Evolutionary conservation across 768 basidiomycete species (phyloP), one percentile per base, ranked within the genome.

Genomic region (Termitomyces sp.): DNA sequence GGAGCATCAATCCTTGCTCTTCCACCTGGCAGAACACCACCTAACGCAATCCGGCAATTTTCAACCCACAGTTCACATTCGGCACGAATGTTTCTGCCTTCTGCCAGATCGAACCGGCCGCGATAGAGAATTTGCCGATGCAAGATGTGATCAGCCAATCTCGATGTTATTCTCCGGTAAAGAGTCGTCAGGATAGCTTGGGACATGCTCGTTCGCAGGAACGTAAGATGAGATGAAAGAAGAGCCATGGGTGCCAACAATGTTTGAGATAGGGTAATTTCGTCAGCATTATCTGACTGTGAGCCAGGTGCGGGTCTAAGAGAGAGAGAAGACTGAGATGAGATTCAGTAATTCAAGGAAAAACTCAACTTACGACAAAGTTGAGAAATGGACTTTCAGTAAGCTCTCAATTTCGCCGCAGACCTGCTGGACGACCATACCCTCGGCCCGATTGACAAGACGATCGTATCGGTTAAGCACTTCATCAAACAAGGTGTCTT

Each of bases 11-110:
- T 78, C 17, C 83, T 78, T 51, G 69, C 72, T 61, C 67, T 76
- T 46, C 74, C 78, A 54, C 77, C 79, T 22, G 69, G 71, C 40
- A 79, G 69, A 38, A 69, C 67, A 11, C 71, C 77, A 43, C 68
- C 72, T 38, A 93, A 70, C 2, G 83, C 86, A 21, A 73, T 70
- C 26, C 82, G 79, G 56, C 85, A 90, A 7, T 89, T 87, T 70
- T 91, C 88, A 5, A 87, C 77, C 93, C 94, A 93, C 46, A 92
- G 76, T 64, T 85, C 79, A 73, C 82, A 84, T 68, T 98, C 94
- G 1, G 80, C 79, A 21, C 74, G 74, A 21, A 96, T 77, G 21
- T 73, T 71, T 56, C 75, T 77, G 5, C 87, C 90, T 53, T 91
- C 87, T 8, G 68, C 64, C 3, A 77, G 67, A 32, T 78, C 75